phyloP scores from a whole-genome alignment of 129 eudicot genomes.

The Flaveria brownii region DNA sequence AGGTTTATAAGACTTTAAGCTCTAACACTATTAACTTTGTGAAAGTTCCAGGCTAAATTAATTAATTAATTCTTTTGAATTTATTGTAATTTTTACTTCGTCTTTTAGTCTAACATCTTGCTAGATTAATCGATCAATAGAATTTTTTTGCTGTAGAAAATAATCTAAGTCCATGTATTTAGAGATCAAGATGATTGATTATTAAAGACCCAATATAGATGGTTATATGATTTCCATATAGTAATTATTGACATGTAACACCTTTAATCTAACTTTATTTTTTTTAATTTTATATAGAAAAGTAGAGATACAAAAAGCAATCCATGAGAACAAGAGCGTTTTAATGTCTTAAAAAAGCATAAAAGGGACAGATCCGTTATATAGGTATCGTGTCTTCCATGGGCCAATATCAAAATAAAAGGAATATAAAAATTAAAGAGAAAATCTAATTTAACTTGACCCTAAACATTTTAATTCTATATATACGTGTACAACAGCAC shows the following conservation, averaged over 20 bases:
- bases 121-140: no score
- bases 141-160: no score
- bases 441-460: background rate
- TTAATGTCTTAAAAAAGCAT: background rate
- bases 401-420: background rate
- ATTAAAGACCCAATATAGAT: background rate
- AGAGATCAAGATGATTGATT: background rate
- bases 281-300: background rate
- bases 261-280: background rate
- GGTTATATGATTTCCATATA: background rate
- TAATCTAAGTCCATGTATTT: background rate
- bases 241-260: background rate
- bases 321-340: background rate
- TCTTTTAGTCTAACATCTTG: no score
- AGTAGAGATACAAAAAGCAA: background rate
- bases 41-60: no score
- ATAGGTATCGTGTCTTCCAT: background rate
- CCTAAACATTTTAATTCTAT: background rate
- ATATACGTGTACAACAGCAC: background rate
- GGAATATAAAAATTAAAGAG: background rate
- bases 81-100: no score
- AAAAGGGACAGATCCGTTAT: conserved; percentile 8
- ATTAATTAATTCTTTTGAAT: no score
- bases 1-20: no score
- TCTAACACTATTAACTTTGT: no score